Evolutionary conservation across 495 filamentous ascomycete species (phyloP).

Genomic region (Penicillium steckii): DNA sequence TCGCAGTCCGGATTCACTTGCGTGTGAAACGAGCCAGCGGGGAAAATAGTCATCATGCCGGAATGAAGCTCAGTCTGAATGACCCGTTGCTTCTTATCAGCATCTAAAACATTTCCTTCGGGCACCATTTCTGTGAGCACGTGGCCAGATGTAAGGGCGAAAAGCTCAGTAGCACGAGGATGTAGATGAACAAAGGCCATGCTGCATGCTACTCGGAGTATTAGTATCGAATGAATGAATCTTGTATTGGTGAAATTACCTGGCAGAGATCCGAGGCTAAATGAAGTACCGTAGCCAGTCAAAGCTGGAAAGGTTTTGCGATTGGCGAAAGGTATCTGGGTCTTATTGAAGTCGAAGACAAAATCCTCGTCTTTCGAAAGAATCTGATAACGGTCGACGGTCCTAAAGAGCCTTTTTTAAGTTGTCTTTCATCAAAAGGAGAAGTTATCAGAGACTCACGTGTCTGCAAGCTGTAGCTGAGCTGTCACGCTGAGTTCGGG

Average conservation of each 20-base stretch:
- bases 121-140: slow-evolving; percentile 43
- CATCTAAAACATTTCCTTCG: slow-evolving; percentile 28
- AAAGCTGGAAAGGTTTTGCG: slow-evolving; percentile 23
- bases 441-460: slow-evolving; percentile 8
- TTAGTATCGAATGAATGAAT: neutral
- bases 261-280: slow-evolving; percentile 26
- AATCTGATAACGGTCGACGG: slow-evolving; percentile 36
- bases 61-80: slow-evolving; percentile 30
- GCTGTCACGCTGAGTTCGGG: slow-evolving; percentile 25
- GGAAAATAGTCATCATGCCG: slow-evolving; percentile 50
- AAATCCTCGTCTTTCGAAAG: slow-evolving; percentile 38
- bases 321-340: slow-evolving; percentile 12
- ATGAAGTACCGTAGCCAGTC: slow-evolving; percentile 13
- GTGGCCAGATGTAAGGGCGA: slow-evolving; percentile 37
- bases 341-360: slow-evolving; percentile 42
- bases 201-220: slow-evolving; percentile 34
- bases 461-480: slow-evolving; percentile 23
- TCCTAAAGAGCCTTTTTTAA: slow-evolving; percentile 5
- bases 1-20: slow-evolving; percentile 49
- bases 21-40: slow-evolving; percentile 43
- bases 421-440: neutral
- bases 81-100: slow-evolving; percentile 23
- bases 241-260: slow-evolving; percentile 28
- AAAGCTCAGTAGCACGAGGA: slow-evolving; percentile 43
- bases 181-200: slow-evolving; percentile 46